Evolutionary conservation across 1,139 yeast genomes (phyloP).

Genomic region (Hansenula lynferdii): DNA sequence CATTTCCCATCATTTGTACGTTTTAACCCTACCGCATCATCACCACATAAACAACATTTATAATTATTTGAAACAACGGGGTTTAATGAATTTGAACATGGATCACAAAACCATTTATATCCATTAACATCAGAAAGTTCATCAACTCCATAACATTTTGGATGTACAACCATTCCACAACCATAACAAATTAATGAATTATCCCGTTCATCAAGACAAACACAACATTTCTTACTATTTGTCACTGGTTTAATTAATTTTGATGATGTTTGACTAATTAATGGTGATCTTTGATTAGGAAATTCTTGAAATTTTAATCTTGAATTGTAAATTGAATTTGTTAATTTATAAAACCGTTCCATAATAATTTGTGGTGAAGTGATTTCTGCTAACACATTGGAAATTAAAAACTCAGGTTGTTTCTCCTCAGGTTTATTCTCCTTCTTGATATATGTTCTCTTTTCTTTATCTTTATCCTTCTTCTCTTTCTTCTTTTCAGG

Average conservation of each 20-base stretch:
- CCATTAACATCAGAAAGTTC: neutral
- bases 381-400: conserved; percentile 9
- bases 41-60: conserved; percentile 62
- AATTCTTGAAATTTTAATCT: conserved; percentile 16
- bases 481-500: conserved; percentile 3
- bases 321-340: conserved; percentile 12
- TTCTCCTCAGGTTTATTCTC: conserved; percentile 4
- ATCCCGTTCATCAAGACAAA: conserved; percentile 10
- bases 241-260: neutral
- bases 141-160: conserved; percentile 59
- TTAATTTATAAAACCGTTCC: conserved; percentile 12
- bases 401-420: conserved; percentile 9
- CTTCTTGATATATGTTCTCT: conserved; percentile 4
- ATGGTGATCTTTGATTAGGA: conserved; percentile 5
- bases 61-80: conserved; percentile 58
- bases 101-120: conserved; percentile 74
- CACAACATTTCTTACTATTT: conserved; percentile 10
- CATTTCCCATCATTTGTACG: conserved; percentile 68
- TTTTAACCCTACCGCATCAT: conserved; percentile 57
- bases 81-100: conserved; percentile 66
- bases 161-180: conserved; percentile 74
- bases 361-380: conserved; percentile 7
- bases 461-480: conserved; percentile 9
- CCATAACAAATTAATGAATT: conserved; percentile 40
- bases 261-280: conserved; percentile 2